Conservation (phyloP, 345 rosid species). For the Eucalyptus paniculata region DNA sequence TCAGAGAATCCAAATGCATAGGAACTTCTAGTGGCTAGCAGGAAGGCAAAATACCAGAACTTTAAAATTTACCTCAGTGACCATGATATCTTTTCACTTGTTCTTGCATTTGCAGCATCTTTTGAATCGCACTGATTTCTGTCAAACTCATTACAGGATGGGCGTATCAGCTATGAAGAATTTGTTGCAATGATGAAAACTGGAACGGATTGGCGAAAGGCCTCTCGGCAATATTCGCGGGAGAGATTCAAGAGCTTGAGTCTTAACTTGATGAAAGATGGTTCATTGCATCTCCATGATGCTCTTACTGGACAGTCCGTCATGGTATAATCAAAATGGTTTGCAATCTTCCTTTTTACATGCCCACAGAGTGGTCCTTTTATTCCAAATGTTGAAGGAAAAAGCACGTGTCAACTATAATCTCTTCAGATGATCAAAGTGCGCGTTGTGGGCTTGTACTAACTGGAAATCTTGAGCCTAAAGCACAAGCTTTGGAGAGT, state of each 20-base stretch:
- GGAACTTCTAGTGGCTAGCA: neutral
- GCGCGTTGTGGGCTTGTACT: neutral
- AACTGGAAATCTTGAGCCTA: neutral
- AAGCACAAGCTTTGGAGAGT: neutral
- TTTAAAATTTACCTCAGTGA: neutral
- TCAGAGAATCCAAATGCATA: neutral
- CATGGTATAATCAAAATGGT: slow-evolving; percentile 27
- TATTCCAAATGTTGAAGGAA: neutral
- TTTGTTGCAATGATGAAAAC: slow-evolving; percentile 97
- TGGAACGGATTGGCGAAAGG: slow-evolving; percentile 99
- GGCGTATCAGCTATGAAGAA: slow-evolving; percentile 82
- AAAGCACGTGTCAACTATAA: neutral
- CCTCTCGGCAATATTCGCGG: slow-evolving; percentile 91
- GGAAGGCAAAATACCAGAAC: neutral
- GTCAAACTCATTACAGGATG: slow-evolving; percentile 37
- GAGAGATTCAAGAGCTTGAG: slow-evolving; percentile 98
- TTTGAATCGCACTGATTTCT: neutral
- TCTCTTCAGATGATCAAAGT: neutral
- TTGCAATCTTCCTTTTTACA: neutral
- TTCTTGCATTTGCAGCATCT: neutral
- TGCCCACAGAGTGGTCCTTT: neutral
- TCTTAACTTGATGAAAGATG: slow-evolving; percentile 90
- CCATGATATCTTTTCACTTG: neutral
- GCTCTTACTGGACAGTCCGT: slow-evolving; percentile 72
- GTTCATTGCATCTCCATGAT: slow-evolving; percentile 86